Base-by-base conservation (phyloP, 2,329 filamentous ascomycete species). In the Ampelomyces quisqualis region DNA sequence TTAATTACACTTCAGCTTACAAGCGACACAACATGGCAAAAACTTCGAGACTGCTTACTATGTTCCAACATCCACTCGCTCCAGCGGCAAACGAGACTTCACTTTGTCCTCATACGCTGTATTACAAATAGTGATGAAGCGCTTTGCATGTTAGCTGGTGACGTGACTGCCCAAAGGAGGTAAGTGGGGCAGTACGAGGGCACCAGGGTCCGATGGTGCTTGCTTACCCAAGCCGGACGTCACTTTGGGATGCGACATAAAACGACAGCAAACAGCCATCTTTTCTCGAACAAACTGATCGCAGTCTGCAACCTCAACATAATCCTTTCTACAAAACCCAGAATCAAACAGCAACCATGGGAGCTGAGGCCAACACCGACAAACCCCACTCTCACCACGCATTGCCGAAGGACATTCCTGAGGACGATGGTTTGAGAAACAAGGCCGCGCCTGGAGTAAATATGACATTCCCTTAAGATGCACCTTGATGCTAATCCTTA, bases 391-490 rank as follows among this genome's bases (percentile, higher is more conserved):
- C 57, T 24, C 59, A 66, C 39, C 63, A 69, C 53, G 63, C 53
- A 15, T 38, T 67, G 31, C 45, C 60, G 18, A 58, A 60, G 35
- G 49, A 60, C 5, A 56, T 60, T 8, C 51, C 58, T 22, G 59
- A 56, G 24, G 68, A 70, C 39, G 49, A 62, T 33, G 55, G 58
- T 26, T 53, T 68, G 40, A 55, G 61, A 30, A 76, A 76, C 58
- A 65, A 62, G 34, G 57, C 71, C 13, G 71, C 73, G 4, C 59
- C 65, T 17, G 71, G 70, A 20, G 68, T 73, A 60, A 34, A 62
- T 52, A 17, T 7, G 5, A 5, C 4, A 7, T 6, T 13, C 17
- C n/a, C n/a, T n/a, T n/a, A n/a, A 4, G 21, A 19, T 26, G 13
- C 13, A 2, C 22, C 9, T n/a, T n/a, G 14, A 28, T 17, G 9